Base-by-base conservation (phyloP, 305 asterid genomes). In the Galium porrigens region DNA sequence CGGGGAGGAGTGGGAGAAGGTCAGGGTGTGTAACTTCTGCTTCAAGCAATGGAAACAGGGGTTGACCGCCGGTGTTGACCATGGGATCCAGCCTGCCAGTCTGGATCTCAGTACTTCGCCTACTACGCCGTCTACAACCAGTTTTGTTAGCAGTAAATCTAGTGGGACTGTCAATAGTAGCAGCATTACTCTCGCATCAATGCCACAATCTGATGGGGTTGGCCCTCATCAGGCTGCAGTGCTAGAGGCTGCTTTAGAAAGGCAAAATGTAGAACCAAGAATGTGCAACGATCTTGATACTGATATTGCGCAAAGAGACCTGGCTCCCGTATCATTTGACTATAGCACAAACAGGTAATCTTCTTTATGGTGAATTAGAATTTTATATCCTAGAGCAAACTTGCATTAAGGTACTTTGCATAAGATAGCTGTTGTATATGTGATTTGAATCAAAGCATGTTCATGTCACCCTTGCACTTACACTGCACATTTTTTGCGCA, bases 1-100 rank as follows among this genome's bases (percentile, higher is more conserved):
- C 54, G 18, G 46, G 70, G 90, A 85, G 72, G 95, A 83, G 56
- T 72, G 84, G 84, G 95, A 86, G 69, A 88, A 73, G 72, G 73
- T 92, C 62, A 84, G 98, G 85, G 98, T 72, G 54, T 92, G 98
- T 67, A 86, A 85, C 72, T 92, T 66, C 75, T 89, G 98, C 69
- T 92, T 75, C 73, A 83, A 77, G 81, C 92, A 79, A 81, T 80
- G 96, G 94, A 30, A 77, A 61, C 81, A 84, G 73, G 83, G 84
- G 32, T 71, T 78, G 76, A 64, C 67, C 17, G 73, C 70, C 52
- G 59, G 69, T 12, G 74, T 63, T 77, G 79, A 87, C 57, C 64
- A 76, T 83, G 91, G 80, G 79, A 64, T 65, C 66, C 84, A 76
- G 71, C 85, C 65, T 68, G 37, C 77, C 68, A 70, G 68, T 69